Base-by-base conservation (phyloP, 2,329 filamentous ascomycete species). In the Penicillium griseofulvum region DNA sequence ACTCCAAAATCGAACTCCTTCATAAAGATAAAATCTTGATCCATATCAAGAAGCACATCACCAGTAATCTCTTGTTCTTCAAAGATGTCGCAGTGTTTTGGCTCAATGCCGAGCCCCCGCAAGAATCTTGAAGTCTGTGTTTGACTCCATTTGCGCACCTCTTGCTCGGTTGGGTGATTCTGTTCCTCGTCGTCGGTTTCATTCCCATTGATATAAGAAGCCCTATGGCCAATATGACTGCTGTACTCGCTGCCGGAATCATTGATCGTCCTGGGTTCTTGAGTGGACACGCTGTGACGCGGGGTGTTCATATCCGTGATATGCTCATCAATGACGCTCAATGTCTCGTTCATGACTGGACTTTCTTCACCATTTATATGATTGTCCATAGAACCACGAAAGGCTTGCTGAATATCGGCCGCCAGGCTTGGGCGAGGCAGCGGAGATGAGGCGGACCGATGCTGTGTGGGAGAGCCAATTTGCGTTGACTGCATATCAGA, bases 281-380 rank as follows among this genome's bases (percentile, higher is more conserved):
- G 82, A 19, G 71, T 68, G 42, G 76, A 64, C 54, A 81, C 59
- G 66, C 79, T 81, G 58, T 84, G 81, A 24, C 83, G 80, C 51
- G 83, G 83, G 6, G 81, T 84, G 69, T 80, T 83, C 76, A 97
- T 83, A 71, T 96, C 89, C 39, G 91, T 96, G 65, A 97, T 96
- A 70, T 97, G 93, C 74, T 97, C 93, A 71, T 97, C 88, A 66
- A 97, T 97, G 55, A 97, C 93, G 68, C 91, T 96, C 49, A 97
- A 77, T 0, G 93, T 97, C 72, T 97, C 92, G 70, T 92, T 91
- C 79, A 97, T 88, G 47, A 97, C 92, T 11, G 90, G 88, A 68
- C 86, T 89, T 51, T 86, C 83, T 63, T 85, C 78, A 17, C 78
- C 70, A 63, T 76, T 73, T 41, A 74, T 78, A 64, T 85, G 78